Conservation (phyloP, 1,284 basidiomycete species). For the Marasmius tenuissimus region DNA sequence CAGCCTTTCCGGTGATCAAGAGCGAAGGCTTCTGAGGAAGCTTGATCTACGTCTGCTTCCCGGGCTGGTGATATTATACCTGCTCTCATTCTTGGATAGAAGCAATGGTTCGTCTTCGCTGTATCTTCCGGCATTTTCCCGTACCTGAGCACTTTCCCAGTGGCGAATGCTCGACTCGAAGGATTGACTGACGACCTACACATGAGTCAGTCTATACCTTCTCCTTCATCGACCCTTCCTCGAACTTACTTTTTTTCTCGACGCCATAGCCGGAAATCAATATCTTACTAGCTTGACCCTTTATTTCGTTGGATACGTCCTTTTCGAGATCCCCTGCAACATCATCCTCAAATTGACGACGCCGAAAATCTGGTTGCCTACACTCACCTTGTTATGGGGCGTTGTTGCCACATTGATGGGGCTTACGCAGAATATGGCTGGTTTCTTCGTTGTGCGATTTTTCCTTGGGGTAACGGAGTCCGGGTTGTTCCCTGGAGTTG, state of each 20-base stretch:
- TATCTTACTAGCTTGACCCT: constrained; percentile 56
- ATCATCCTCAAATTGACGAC: constrained; percentile 52
- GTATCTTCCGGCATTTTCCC: background rate
- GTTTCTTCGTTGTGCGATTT: constrained; percentile 61
- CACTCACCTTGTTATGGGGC: constrained; percentile 59
- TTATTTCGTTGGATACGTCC: constrained; percentile 58
- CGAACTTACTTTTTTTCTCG: background rate
- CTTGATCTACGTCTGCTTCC: constrained; percentile 1
- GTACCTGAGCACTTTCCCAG: background rate
- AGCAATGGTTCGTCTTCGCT: background rate
- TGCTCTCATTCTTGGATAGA: constrained; percentile 1
- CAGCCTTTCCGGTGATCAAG: background rate
- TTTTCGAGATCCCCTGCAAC: constrained; percentile 57
- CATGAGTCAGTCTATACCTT: background rate
- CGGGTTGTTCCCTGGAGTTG: constrained; percentile 59
- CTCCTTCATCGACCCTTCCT: background rate
- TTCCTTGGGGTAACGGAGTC: constrained; percentile 68
- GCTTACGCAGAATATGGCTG: constrained; percentile 48
- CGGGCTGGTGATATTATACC: background rate
- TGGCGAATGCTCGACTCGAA: constrained; percentile 3
- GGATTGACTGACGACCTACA: constrained; percentile 2
- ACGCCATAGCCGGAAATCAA: constrained; percentile 44
- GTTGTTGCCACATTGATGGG: constrained; percentile 57
- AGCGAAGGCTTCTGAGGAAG: constrained; percentile 1
- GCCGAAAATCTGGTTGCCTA: constrained; percentile 62